Percentiles rank a stretch among this genome's conserved stretches.
Evolutionary conservation across 352 stramenopile species (phyloP).

Genomic region (Phytophthora pisi): DNA sequence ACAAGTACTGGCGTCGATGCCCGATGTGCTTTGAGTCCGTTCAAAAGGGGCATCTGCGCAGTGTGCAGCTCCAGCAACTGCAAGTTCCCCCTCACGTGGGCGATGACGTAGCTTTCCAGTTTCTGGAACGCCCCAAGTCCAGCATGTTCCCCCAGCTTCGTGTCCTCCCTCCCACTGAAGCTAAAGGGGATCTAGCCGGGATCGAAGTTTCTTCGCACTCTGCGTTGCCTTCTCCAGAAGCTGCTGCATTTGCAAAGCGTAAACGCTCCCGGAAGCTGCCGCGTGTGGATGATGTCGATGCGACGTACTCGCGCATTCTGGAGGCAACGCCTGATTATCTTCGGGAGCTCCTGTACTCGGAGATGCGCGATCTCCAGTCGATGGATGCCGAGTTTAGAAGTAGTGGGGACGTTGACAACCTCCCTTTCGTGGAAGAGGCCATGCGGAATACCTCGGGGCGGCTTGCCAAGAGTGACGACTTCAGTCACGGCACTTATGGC

Average conservation of each 20-base stretch:
- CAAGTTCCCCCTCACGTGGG: constrained; percentile 64
- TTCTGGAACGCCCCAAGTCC: constrained; percentile 70
- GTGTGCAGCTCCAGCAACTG: constrained; percentile 66
- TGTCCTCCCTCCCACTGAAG: constrained; percentile 15
- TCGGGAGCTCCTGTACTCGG: constrained; percentile 55
- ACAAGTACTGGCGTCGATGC: constrained; percentile 89
- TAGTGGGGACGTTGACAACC: constrained; percentile 69
- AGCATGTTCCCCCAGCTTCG: constrained; percentile 75
- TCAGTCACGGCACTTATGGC: constrained; percentile 20
- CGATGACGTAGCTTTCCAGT: constrained; percentile 67
- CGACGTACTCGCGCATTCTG: constrained; percentile 74
- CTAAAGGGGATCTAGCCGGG: constrained; percentile 10
- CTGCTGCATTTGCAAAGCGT: constrained; percentile 31
- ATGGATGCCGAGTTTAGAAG: constrained; percentile 78
- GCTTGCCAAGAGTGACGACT: constrained; percentile 42
- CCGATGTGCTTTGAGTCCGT: constrained; percentile 90
- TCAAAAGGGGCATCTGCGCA: constrained; percentile 81
- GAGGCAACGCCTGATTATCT: constrained; percentile 75
- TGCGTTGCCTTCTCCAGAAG: constrained; percentile 16
- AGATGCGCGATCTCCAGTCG: constrained; percentile 73
- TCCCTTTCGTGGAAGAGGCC: constrained; percentile 82
- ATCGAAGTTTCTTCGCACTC: background rate
- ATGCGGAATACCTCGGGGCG: constrained; percentile 73
- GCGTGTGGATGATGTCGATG: constrained; percentile 71
- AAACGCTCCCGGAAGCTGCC: constrained; percentile 59